Evolutionary conservation across 352 stramenopile genomes (phyloP), one percentile per base, ranked within the genome.

Genomic region (Elongisporangium undulatum): DNA sequence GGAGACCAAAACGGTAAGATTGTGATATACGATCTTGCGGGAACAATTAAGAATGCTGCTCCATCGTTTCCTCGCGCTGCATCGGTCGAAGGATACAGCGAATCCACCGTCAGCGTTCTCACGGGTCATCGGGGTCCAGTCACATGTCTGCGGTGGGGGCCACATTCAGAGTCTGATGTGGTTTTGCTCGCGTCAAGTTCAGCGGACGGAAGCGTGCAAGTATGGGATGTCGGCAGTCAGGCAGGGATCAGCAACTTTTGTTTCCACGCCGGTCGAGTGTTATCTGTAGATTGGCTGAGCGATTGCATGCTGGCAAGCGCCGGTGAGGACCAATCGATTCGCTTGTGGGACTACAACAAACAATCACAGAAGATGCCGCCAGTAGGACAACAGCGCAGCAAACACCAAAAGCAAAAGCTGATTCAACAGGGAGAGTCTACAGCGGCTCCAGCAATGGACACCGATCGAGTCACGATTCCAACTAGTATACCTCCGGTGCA

Each of bases 261-360:
- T 1, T 51, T 73, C 19, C 84, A 94, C 41, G 49, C 71, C 22
- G 77, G 79, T 16, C 74, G 84, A 1, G 82, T 85, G 13, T 59
- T 92, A 34, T 71, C 79, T 0, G 53, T 90, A 3, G 70, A 72
- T 8, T 94, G 85, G 80, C 55, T 90, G 9, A 65, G 67, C 9
- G n/a, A 59, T 3, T 69, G 66, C 12, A 61, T 64, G 0, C 56
- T 94, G 1, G 69, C 74, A n/a, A 90, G 76, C 24, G 78, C 77
- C 19, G 78, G 80, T 22, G 82, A 92, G 20, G 82, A 91, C 49
- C 85, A 94, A 63, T 82, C 79, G 3, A 67, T 87, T 21, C 79
- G 82, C 4, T 15, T 87, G 12, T 94, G 84, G 84, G 62, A 79
- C 24, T 78, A 74, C n/a, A 68, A 55, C 55, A 49, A 69, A 0